phyloP scores from a whole-genome alignment of 306 rosid genomes.

The Prunus salicina region DNA sequence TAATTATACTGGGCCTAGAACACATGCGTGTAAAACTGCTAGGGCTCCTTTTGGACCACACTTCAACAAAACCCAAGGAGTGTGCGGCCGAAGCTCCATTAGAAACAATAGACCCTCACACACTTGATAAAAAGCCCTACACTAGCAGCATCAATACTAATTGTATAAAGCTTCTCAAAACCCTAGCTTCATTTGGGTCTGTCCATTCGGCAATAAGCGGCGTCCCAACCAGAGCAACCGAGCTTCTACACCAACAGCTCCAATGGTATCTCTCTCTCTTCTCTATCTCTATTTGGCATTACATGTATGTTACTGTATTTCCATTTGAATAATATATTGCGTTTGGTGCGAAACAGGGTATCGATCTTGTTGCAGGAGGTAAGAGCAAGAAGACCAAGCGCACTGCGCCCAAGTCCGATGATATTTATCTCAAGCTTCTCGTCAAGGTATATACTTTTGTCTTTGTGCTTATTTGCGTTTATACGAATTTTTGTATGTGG shows the following conservation, averaged over 20 bases:
- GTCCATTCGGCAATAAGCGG: background rate
- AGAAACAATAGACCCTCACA: background rate
- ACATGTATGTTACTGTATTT: background rate
- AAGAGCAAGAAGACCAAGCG: constrained; percentile 79
- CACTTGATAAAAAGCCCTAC: background rate
- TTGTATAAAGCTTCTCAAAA: constrained; percentile 5
- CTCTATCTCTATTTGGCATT: background rate
- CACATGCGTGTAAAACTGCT: background rate
- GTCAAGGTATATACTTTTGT: constrained; percentile 34
- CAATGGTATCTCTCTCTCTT: constrained; percentile 5
- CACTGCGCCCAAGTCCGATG: constrained; percentile 77
- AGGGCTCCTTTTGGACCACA: background rate
- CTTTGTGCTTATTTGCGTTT: background rate
- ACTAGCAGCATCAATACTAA: too few species aligned
- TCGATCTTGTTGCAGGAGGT: constrained; percentile 80
- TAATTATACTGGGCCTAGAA: background rate
- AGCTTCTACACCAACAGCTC: background rate
- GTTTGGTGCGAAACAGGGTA: constrained; percentile 33
- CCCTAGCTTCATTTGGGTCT: constrained; percentile 13
- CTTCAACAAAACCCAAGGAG: background rate
- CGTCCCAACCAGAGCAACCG: background rate
- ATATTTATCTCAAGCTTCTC: constrained; percentile 66
- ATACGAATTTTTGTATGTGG: background rate
- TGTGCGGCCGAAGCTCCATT: background rate
- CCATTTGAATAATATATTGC: background rate